phyloP scores from a whole-genome alignment of 176 grass and related monocot species.

The Ananas comosus region DNA sequence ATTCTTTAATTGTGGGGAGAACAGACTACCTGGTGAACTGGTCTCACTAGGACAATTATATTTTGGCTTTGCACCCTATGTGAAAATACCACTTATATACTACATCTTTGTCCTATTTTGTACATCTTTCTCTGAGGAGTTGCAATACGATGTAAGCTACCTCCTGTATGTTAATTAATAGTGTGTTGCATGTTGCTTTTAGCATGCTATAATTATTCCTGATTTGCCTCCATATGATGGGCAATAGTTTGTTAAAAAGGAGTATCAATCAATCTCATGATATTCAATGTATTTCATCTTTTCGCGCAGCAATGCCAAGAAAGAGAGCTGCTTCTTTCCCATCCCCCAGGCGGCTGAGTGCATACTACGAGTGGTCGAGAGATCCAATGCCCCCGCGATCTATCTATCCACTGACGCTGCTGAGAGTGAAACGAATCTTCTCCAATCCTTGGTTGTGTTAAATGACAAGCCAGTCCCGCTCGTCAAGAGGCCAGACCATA shows the following conservation, averaged over 20 bases:
- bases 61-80: too few relatives aligned
- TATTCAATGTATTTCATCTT: slow-evolving; percentile 10
- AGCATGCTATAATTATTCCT: background rate
- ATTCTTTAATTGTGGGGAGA: too few relatives aligned
- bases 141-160: too few relatives aligned
- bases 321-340: slow-evolving; percentile 92
- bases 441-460: slow-evolving; percentile 61
- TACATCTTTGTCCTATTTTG: too few relatives aligned
- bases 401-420: slow-evolving; percentile 93
- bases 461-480: slow-evolving; percentile 71
- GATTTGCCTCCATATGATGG: background rate
- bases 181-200: too few relatives aligned
- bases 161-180: too few relatives aligned
- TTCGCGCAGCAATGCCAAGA: slow-evolving; percentile 64
- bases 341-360: slow-evolving; percentile 90
- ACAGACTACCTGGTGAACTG: too few relatives aligned
- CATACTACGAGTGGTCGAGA: slow-evolving; percentile 54
- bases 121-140: too few relatives aligned
- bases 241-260: background rate
- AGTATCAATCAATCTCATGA: background rate
- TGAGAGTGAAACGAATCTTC: slow-evolving; percentile 56
- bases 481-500: slow-evolving; percentile 69
- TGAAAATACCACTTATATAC: too few relatives aligned
- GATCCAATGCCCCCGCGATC: slow-evolving; percentile 59
- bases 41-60: too few relatives aligned